phyloP scores from a whole-genome alignment of 306 rosid genomes.

The Vigna trinervia region DNA sequence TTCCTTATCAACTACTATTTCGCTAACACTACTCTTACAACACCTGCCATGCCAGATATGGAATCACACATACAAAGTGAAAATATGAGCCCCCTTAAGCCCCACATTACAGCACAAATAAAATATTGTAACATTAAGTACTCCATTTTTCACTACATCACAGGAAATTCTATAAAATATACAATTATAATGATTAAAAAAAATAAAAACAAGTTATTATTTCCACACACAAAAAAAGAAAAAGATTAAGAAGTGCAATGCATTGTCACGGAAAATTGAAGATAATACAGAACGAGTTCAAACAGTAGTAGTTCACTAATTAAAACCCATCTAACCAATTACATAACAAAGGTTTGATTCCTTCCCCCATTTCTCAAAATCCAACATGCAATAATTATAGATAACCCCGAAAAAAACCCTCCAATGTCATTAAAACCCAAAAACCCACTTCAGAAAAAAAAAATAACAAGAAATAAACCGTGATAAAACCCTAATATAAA shows the following conservation, averaged over 20 bases:
- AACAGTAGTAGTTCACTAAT: slow-evolving; percentile 11
- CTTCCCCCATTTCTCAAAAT: slow-evolving; percentile 9
- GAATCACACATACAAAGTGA: slow-evolving; percentile 37
- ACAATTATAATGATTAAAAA: neutral
- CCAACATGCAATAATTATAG: neutral
- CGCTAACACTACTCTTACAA: slow-evolving; percentile 55
- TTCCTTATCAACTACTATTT: slow-evolving; percentile 55
- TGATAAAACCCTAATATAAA: slow-evolving; percentile 58
- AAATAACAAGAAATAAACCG: slow-evolving; percentile 26
- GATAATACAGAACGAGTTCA: slow-evolving; percentile 18
- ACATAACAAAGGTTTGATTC: neutral
- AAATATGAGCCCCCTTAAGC: slow-evolving; percentile 38
- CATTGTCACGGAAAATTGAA: slow-evolving; percentile 26
- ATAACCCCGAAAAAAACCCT: neutral
- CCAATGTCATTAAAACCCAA: slow-evolving; percentile 34
- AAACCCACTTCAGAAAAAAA: slow-evolving; percentile 48
- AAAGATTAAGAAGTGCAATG: neutral
- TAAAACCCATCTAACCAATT: neutral
- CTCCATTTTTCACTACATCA: slow-evolving; percentile 2
- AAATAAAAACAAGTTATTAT: slow-evolving; percentile 8
- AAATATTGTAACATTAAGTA: slow-evolving; percentile 15
- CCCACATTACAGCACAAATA: slow-evolving; percentile 35
- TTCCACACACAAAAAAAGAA: neutral
- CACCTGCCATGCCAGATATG: slow-evolving; percentile 45
- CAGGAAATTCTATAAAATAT: neutral